A percentile compares a stretch with the other conserved stretches of the same genome.
phyloP scores from a whole-genome alignment of 2,329 filamentous ascomycete species.

The Alternaria infectoria region DNA sequence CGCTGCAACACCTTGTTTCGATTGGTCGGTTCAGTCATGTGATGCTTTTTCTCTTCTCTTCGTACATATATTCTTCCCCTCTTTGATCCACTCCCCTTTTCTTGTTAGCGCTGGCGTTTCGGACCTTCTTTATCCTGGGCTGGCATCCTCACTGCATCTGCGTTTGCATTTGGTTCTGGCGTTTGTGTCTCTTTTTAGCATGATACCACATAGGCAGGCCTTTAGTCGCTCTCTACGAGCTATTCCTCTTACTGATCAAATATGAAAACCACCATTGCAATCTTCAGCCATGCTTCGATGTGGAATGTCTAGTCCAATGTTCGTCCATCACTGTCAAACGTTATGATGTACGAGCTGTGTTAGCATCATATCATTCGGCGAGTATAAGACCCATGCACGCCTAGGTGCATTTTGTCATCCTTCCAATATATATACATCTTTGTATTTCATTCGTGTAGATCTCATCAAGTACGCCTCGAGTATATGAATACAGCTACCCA shows the following conservation, averaged over 20 bases:
- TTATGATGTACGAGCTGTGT: neutral
- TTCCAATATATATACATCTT: neutral
- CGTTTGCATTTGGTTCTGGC: neutral
- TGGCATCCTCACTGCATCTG: neutral
- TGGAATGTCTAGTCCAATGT: neutral
- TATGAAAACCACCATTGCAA: neutral
- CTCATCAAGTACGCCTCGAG: neutral
- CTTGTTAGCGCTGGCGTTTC: slow-evolving; percentile 16
- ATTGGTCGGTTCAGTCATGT: neutral
- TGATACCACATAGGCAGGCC: slow-evolving; percentile 19
- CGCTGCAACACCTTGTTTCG: neutral
- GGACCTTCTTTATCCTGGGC: neutral
- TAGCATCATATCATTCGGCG: neutral
- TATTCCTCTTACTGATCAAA: neutral
- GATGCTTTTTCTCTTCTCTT: neutral
- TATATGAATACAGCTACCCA: neutral
- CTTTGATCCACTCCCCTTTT: neutral
- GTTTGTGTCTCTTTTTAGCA: slow-evolving; percentile 3
- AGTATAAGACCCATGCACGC: neutral
- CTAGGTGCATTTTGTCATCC: neutral
- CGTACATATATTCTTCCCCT: neutral
- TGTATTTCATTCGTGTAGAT: neutral
- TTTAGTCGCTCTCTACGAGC: neutral
- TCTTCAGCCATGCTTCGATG: neutral
- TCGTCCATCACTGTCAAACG: neutral